Percentiles rank a stretch among this genome's conserved stretches.
Evolutionary conservation across 208 protist genomes (phyloP).

Genomic region (Tritrichomonas foetus): DNA sequence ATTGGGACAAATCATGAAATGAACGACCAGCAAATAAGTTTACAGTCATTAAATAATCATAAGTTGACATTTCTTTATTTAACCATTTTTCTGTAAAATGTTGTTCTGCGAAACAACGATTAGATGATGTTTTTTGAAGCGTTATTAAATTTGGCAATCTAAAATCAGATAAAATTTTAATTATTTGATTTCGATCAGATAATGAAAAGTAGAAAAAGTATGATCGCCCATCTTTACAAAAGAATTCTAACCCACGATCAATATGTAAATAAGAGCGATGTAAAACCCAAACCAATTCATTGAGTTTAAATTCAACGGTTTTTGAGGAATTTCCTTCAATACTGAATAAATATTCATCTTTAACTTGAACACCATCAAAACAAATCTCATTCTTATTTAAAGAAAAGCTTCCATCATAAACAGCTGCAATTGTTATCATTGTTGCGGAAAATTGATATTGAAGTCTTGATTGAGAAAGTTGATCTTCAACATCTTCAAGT

Average conservation of each 20-base stretch:
- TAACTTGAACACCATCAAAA: neutral
- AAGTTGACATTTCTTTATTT: neutral
- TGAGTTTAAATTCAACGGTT: neutral
- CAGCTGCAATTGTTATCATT: neutral
- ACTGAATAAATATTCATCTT: too few relatives aligned
- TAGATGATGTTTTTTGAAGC: neutral
- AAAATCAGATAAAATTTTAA: neutral
- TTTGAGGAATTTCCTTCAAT: too few relatives aligned
- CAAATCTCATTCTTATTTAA: neutral
- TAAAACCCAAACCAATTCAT: neutral
- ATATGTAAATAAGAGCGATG: constrained; percentile 3
- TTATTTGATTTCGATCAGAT: neutral
- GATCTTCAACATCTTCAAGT: neutral
- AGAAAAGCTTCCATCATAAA: neutral
- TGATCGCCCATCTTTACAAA: neutral
- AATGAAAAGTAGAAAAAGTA: neutral
- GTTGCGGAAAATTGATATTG: neutral
- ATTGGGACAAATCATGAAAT: constrained; percentile 32
- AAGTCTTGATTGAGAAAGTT: neutral
- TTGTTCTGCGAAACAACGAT: neutral
- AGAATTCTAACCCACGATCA: neutral
- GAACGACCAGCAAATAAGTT: neutral
- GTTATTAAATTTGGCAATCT: too few relatives aligned
- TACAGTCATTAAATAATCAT: neutral
- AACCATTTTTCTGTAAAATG: neutral